Base-by-base conservation (phyloP, 2,329 filamentous ascomycete species). In the Venturia nashicola region DNA sequence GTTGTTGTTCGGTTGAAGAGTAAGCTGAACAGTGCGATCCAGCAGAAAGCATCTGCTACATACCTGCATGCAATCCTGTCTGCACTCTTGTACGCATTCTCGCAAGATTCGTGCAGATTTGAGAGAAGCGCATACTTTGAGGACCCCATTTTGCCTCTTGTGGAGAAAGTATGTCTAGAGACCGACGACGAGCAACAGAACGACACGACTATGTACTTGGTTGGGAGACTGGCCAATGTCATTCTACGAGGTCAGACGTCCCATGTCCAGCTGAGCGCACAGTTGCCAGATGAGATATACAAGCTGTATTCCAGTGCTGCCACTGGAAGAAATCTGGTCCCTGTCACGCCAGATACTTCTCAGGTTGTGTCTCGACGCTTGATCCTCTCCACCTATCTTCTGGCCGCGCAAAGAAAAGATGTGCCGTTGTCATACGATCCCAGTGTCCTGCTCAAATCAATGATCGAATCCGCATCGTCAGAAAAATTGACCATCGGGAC, bases 1-100 rank as follows among this genome's bases (percentile, higher is more conserved):
- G 75, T 88, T 9, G 79, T 87, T 42, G 76, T 86, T 48, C 78
- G 85, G 39, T 73, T 88, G 36, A 81, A 86, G 71, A 86, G 83
- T 74, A 87, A 86, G 68, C 74, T 87, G 36, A 80, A 82, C 61
- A 72, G 81, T 18, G 77, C 86, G 44, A 76, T 85, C 36, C 77
- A 80, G 64, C 80, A 81, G 67, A 73, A 76, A 39, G 76, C 79
- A 3, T 77, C 80, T 14, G 75, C 78, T 7, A 73, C 74, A 4
- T 88, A 87, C 68, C 78, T 84, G n/a, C 76, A 78, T 27, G 81
- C 83, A 7, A 78, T 88, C 5, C 74, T 88, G 2, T 78, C 83
- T 32, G 85, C 85, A 1, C 76, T 87, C 59, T 75, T 87, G 2
- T 86, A 84, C 71, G 82, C 84, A 2, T 81, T 88, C 72, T 79